phyloP scores from a whole-genome alignment of 2,329 filamentous ascomycete species.

The Colletotrichum siamense region DNA sequence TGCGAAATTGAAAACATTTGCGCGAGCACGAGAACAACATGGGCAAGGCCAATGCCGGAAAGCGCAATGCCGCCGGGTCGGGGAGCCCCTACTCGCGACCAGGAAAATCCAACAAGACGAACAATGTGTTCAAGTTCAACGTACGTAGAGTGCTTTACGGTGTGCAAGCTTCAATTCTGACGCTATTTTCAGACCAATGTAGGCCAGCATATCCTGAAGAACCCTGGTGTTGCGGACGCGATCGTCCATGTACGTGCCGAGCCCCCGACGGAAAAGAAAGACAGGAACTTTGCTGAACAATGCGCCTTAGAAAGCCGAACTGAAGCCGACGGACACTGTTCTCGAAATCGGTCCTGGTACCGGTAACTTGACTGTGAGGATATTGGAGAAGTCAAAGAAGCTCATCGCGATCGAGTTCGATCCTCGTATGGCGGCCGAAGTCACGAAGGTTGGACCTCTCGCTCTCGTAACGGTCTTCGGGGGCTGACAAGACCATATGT shows the following conservation, averaged over 20 bases:
- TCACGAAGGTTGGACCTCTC: conserved; percentile 69
- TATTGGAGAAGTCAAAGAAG: conserved; percentile 85
- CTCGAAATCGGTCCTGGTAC: conserved; percentile 93
- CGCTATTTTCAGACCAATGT: conserved; percentile 7
- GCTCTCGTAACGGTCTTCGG: neutral
- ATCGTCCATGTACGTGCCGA: conserved; percentile 47
- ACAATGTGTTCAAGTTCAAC: conserved; percentile 98
- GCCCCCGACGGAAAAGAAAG: neutral
- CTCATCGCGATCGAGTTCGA: conserved; percentile 89
- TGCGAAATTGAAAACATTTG: neutral
- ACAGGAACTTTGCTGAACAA: neutral
- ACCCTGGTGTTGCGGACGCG: conserved; percentile 81
- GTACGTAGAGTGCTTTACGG: conserved; percentile 62
- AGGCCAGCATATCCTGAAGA: conserved; percentile 84
- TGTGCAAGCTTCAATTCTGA: conserved; percentile 16
- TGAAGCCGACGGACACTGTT: conserved; percentile 90
- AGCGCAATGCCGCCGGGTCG: conserved; percentile 53
- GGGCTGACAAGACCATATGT: conserved; percentile 70
- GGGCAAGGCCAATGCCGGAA: conserved; percentile 58
- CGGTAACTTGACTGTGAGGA: conserved; percentile 87
- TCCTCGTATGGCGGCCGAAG: conserved; percentile 93
- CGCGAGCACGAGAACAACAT: conserved; percentile 36
- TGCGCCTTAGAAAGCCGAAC: conserved; percentile 75
- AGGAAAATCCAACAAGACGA: conserved; percentile 38
- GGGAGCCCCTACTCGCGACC: conserved; percentile 18